phyloP scores from a whole-genome alignment of 1,139 yeast species.

The Geotrichum reessii region DNA sequence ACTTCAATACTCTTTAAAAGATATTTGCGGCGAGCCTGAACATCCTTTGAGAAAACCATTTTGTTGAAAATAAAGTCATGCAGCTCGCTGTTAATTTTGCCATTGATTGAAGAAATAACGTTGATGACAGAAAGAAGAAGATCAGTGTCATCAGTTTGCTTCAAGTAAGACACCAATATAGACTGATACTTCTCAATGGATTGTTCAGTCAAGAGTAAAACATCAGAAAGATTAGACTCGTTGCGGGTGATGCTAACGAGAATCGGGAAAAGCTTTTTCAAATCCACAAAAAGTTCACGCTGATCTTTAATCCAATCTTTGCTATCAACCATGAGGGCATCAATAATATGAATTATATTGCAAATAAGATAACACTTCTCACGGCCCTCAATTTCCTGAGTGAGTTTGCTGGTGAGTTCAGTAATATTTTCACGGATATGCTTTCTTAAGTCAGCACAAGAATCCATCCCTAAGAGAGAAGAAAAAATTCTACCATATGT shows the following conservation, averaged over 20 bases:
- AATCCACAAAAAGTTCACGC: conserved; percentile 44
- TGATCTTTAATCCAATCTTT: conserved; percentile 58
- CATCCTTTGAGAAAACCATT: conserved; percentile 51
- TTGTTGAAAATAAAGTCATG: conserved; percentile 54
- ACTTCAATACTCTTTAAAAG: conserved; percentile 50
- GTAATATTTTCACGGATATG: conserved; percentile 50
- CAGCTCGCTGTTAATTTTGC: conserved; percentile 45
- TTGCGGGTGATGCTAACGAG: conserved; percentile 43
- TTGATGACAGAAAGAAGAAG: conserved; percentile 48
- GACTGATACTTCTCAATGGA: conserved; percentile 57
- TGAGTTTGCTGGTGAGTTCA: conserved; percentile 28
- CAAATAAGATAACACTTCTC: conserved; percentile 45
- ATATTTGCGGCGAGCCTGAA: conserved; percentile 45
- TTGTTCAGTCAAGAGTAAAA: conserved; percentile 70
- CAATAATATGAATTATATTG: conserved; percentile 61
- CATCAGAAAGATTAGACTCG: conserved; percentile 50
- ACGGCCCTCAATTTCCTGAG: conserved; percentile 1
- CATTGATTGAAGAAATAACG: conserved; percentile 41
- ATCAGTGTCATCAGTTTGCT: conserved; percentile 36
- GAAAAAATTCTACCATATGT: conserved; percentile 61
- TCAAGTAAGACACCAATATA: conserved; percentile 48
- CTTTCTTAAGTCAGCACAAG: conserved; percentile 53
- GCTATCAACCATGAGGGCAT: conserved; percentile 50
- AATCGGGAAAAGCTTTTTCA: conserved; percentile 43
- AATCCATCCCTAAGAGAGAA: conserved; percentile 54